A percentile compares a stretch with the other conserved stretches of the same genome.
These are phyloP conservation scores for Collariella sp. DNA, from an alignment of 495 filamentous ascomycete genomes.

Conservation along the genomic window DNA sequence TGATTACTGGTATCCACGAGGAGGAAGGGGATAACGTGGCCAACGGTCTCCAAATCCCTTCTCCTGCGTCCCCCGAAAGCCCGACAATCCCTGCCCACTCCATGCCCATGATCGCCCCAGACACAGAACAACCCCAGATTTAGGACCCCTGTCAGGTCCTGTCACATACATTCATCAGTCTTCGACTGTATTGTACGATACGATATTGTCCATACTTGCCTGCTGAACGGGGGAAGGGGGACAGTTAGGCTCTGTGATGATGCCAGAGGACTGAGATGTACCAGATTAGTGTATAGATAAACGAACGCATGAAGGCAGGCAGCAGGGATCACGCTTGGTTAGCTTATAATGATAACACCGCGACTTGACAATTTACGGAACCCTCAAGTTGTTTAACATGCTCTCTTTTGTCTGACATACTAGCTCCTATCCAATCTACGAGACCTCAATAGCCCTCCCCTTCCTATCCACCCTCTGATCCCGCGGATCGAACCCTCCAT, in stretches of 20 bases:
- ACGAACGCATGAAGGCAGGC: background rate
- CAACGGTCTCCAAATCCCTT: too few relatives aligned
- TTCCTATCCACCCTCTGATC: slow-evolving; percentile 80
- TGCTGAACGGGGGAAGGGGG: background rate
- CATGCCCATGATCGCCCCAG: too few relatives aligned
- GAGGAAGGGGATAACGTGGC: too few relatives aligned
- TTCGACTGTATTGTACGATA: slow-evolving; percentile 7
- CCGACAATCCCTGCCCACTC: too few relatives aligned
- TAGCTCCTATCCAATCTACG: slow-evolving; percentile 7
- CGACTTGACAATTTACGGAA: background rate
- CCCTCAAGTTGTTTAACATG: background rate
- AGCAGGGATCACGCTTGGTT: background rate
- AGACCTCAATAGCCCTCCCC: slow-evolving; percentile 44
- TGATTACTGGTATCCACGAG: too few relatives aligned
- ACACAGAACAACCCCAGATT: background rate
- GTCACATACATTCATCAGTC: background rate
- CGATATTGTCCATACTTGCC: background rate
- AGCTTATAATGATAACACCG: slow-evolving; percentile 5
- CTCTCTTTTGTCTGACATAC: background rate
- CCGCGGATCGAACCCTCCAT: slow-evolving; percentile 85
- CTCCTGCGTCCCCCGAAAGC: too few relatives aligned
- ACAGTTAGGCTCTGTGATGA: background rate
- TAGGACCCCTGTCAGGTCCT: background rate
- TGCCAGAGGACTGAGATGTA: background rate
- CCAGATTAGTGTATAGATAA: background rate